These are phyloP conservation scores for Phytophthora crassamura DNA, from an alignment of 352 stramenopile genomes.

Conservation along the genomic window DNA sequence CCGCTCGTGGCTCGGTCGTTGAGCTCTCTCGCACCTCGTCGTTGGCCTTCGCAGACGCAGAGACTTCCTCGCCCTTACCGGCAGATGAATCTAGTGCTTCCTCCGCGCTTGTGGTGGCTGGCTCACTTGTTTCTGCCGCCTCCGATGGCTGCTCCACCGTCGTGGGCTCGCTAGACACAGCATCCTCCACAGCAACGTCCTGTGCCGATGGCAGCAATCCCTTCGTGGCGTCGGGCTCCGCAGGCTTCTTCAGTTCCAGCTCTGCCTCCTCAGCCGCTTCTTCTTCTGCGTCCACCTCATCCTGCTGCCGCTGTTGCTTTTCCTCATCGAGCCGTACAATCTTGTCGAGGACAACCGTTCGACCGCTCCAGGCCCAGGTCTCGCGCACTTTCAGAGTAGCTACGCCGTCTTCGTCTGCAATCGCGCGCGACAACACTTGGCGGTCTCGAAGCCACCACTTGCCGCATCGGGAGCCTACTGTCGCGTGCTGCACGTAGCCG, in stretches of 20 bases:
- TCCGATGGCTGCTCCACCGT: conserved; percentile 15
- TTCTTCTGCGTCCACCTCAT: conserved; percentile 15
- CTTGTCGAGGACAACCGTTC: conserved; percentile 71
- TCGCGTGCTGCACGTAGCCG: conserved; percentile 42
- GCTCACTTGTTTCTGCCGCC: conserved; percentile 18
- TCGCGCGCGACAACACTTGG: conserved; percentile 56
- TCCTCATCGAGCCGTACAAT: conserved; percentile 45
- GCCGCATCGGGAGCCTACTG: conserved; percentile 51
- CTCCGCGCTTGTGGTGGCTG: conserved; percentile 1
- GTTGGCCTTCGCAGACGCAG: conserved; percentile 10
- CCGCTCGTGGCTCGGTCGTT: neutral
- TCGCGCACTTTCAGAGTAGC: conserved; percentile 67
- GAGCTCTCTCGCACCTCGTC: conserved; percentile 34
- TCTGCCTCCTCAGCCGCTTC: conserved; percentile 1
- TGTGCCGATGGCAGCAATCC: neutral
- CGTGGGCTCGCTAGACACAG: neutral
- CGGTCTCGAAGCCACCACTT: conserved; percentile 79
- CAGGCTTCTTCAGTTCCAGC: conserved; percentile 1
- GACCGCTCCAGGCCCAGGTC: conserved; percentile 69
- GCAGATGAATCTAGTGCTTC: neutral
- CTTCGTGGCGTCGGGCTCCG: neutral
- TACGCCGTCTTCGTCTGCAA: conserved; percentile 30
- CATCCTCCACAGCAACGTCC: neutral
- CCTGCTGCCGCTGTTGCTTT: neutral
- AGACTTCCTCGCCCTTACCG: neutral